Evolutionary conservation across 2,329 filamentous ascomycete species (phyloP).

Genomic region (Colletotrichum sp.): DNA sequence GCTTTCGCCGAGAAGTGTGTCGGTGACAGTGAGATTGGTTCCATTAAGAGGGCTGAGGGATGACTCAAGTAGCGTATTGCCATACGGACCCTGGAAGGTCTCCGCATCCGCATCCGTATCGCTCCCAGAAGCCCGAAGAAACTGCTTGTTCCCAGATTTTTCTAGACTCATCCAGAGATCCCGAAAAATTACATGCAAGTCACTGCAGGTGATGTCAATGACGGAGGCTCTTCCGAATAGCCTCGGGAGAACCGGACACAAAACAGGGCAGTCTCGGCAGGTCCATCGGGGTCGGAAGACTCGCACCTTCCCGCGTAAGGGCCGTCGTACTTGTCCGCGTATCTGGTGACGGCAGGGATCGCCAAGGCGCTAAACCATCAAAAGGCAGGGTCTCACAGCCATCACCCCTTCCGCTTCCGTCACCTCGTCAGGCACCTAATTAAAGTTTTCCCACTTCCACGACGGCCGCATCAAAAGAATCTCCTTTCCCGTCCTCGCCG

Average conservation of each 20-base stretch:
- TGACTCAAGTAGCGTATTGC: neutral
- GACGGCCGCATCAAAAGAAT: neutral
- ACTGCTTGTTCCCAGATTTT: neutral
- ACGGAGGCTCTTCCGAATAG: neutral
- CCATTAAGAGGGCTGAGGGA: neutral
- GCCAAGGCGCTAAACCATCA: neutral
- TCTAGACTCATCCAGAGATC: neutral
- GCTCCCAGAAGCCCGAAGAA: neutral
- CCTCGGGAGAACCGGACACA: neutral
- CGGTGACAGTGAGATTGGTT: neutral
- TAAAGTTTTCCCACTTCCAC: neutral
- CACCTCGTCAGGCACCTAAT: neutral
- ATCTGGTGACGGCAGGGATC: neutral
- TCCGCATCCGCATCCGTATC: neutral
- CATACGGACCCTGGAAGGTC: neutral
- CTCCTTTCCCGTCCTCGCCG: neutral
- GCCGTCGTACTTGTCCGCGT: neutral
- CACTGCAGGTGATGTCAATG: neutral
- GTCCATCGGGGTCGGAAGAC: neutral
- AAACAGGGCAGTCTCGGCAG: neutral
- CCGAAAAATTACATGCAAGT: neutral
- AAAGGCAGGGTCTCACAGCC: neutral
- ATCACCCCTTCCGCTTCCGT: neutral
- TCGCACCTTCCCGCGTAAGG: neutral
- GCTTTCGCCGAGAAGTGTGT: neutral